Evolutionary conservation across 495 filamentous ascomycete species (phyloP).

Genomic region (Aspergillus sclerotiicarbonarius): DNA sequence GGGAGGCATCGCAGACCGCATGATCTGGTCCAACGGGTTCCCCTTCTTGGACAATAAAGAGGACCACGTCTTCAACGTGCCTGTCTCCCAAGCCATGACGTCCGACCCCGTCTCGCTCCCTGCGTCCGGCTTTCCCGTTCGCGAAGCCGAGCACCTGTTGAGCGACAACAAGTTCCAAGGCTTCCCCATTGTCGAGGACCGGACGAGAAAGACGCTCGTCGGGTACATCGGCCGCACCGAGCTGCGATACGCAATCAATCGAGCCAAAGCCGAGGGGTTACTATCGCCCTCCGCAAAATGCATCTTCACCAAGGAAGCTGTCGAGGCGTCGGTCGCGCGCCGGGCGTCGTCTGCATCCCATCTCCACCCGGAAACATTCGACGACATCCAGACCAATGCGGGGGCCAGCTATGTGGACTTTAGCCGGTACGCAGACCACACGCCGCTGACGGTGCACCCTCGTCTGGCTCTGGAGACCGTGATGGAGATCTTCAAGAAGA

Average conservation of each 20-base stretch:
- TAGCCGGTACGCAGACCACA: slow-evolving; percentile 82
- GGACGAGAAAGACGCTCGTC: slow-evolving; percentile 65
- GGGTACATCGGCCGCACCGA: slow-evolving; percentile 97
- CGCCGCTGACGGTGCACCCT: slow-evolving; percentile 87
- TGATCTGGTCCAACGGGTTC: slow-evolving; percentile 99
- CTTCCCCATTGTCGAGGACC: slow-evolving; percentile 86
- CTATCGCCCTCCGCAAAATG: slow-evolving; percentile 69
- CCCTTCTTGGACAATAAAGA: slow-evolving; percentile 98
- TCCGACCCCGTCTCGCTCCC: slow-evolving; percentile 71
- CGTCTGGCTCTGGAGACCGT: slow-evolving; percentile 92
- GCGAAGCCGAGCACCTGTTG: slow-evolving; percentile 71
- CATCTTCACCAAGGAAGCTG: slow-evolving; percentile 70
- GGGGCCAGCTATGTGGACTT: slow-evolving; percentile 71
- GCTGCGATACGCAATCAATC: slow-evolving; percentile 87
- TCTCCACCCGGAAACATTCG: slow-evolving; percentile 56
- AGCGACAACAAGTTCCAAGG: slow-evolving; percentile 86
- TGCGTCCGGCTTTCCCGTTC: slow-evolving; percentile 69
- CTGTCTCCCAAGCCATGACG: slow-evolving; percentile 92
- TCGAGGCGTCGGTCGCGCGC: slow-evolving; percentile 35
- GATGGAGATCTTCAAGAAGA: slow-evolving; percentile 99
- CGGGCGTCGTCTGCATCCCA: slow-evolving; percentile 31
- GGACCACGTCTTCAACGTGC: slow-evolving; percentile 95
- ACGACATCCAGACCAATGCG: slow-evolving; percentile 58
- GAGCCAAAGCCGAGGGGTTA: slow-evolving; percentile 73
- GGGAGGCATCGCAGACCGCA: slow-evolving; percentile 94